Conservation (phyloP, 768 basidiomycete genomes). For the Stropharia rugosoannulata region DNA sequence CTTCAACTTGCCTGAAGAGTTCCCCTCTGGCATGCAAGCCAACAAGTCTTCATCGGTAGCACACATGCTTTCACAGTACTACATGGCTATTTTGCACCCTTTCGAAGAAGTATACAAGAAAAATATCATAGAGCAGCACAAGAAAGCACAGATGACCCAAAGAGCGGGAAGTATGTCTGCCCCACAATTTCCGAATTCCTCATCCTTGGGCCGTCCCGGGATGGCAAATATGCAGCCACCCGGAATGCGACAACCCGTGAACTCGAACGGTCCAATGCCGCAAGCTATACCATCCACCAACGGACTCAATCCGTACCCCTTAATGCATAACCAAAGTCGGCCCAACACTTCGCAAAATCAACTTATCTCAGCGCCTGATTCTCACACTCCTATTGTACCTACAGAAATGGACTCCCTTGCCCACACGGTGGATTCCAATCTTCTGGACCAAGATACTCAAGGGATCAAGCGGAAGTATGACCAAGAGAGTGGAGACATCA, state of each 20-base stretch:
- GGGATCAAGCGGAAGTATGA: constrained; percentile 74
- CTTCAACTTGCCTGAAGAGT: constrained; percentile 62
- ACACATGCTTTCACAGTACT: constrained; percentile 54
- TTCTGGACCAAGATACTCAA: constrained; percentile 61
- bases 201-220: constrained; percentile 26
- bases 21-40: constrained; percentile 39
- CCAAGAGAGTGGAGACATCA: constrained; percentile 61
- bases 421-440: constrained; percentile 32
- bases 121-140: constrained; percentile 59
- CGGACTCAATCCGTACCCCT: constrained; percentile 20
- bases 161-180: constrained; percentile 32
- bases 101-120: constrained; percentile 73
- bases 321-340: constrained; percentile 18
- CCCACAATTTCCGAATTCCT: background rate
- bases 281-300: constrained; percentile 23
- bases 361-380: constrained; percentile 28
- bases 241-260: constrained; percentile 18
- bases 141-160: constrained; percentile 46
- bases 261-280: constrained; percentile 20
- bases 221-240: constrained; percentile 32
- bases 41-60: constrained; percentile 50
- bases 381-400: constrained; percentile 21
- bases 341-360: constrained; percentile 27
- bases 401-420: constrained; percentile 21
- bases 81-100: constrained; percentile 59